A percentile compares a stretch with the other conserved stretches of the same genome.
Evolutionary conservation across 2,329 filamentous ascomycete species (phyloP).

Genomic region (Penicillium brevicompactum): DNA sequence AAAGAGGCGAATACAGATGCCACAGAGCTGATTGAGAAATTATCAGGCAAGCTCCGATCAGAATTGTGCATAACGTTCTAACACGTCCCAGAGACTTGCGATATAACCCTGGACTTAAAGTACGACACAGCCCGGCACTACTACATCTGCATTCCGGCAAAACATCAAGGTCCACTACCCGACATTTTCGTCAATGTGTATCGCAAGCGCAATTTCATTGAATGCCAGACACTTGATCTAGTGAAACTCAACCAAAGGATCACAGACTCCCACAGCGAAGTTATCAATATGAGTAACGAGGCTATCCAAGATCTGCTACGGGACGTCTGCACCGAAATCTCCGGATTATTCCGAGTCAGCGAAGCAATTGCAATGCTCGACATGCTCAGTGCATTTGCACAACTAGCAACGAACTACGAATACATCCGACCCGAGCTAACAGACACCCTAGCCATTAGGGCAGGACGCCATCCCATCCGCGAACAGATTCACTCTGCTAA

Average conservation of each 20-base stretch:
- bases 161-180: slow-evolving; percentile 66
- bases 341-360: slow-evolving; percentile 77
- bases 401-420: slow-evolving; percentile 68
- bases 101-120: slow-evolving; percentile 66
- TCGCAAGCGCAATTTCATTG: slow-evolving; percentile 71
- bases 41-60: slow-evolving; percentile 61
- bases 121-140: slow-evolving; percentile 79
- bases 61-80: slow-evolving; percentile 15
- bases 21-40: slow-evolving; percentile 66
- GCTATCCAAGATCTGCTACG: slow-evolving; percentile 72
- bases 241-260: slow-evolving; percentile 80
- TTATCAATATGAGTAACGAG: slow-evolving; percentile 78
- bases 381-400: slow-evolving; percentile 77
- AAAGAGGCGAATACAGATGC: slow-evolving; percentile 84
- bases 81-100: slow-evolving; percentile 53
- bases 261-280: slow-evolving; percentile 78
- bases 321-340: slow-evolving; percentile 71
- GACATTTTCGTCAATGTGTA: slow-evolving; percentile 76
- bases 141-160: slow-evolving; percentile 68
- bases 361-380: slow-evolving; percentile 86
- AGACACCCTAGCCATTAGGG: slow-evolving; percentile 70
- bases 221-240: slow-evolving; percentile 84
- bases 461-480: slow-evolving; percentile 75
- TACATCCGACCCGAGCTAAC: slow-evolving; percentile 72
- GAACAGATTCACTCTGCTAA: slow-evolving; percentile 70